phyloP scores from a whole-genome alignment of 2,329 filamentous ascomycete species.

The Penicillium paneum region DNA sequence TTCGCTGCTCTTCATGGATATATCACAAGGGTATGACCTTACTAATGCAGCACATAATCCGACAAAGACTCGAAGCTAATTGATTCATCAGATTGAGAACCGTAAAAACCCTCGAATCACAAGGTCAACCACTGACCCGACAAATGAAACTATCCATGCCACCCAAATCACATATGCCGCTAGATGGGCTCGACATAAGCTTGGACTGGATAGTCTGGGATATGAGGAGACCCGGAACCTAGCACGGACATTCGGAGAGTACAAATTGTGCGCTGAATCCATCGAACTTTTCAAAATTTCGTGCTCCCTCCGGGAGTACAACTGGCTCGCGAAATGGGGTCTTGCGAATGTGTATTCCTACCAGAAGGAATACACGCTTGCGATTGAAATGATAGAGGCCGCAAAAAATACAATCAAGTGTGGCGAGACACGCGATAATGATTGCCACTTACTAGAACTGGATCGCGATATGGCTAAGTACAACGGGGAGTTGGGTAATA shows the following conservation, averaged over 20 bases:
- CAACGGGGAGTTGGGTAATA: conserved; percentile 2
- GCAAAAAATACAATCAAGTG: neutral
- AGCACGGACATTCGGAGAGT: conserved; percentile 16
- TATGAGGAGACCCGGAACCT: conserved; percentile 19
- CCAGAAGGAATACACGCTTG: conserved; percentile 6
- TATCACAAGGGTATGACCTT: conserved; percentile 7
- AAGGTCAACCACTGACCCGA: neutral
- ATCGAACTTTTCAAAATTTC: conserved; percentile 18
- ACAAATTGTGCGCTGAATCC: conserved; percentile 12
- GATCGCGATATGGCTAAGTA: conserved; percentile 9
- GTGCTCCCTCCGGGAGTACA: conserved; percentile 12
- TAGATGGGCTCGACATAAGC: conserved; percentile 11
- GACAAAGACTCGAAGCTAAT: neutral
- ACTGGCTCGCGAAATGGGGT: conserved; percentile 20
- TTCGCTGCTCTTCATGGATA: conserved; percentile 9
- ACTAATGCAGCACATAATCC: neutral
- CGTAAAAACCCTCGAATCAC: conserved; percentile 4
- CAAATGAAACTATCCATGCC: neutral
- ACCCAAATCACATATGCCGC: conserved; percentile 11
- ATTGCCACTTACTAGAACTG: neutral
- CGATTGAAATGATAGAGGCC: conserved; percentile 2
- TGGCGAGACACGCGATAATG: neutral
- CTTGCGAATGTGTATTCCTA: conserved; percentile 14
- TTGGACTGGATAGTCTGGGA: conserved; percentile 10
- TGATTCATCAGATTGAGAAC: conserved; percentile 5